These are phyloP conservation scores for Zangia roseola DNA, from an alignment of 768 basidiomycete species.

Conservation along the genomic window DNA sequence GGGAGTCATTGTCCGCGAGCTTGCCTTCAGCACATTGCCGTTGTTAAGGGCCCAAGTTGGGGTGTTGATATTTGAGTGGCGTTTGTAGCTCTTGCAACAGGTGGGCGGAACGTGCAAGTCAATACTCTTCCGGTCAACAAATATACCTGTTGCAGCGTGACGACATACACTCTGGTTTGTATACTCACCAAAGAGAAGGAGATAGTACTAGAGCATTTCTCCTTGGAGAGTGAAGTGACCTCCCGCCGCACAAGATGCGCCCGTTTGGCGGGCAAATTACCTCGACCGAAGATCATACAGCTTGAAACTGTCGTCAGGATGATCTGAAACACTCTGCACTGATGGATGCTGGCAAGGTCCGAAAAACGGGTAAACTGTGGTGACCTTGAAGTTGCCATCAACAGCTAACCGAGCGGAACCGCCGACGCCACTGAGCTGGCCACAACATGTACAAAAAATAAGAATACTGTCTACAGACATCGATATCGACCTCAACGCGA, in stretches of 20 bases:
- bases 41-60: not conserved
- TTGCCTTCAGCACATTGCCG: constrained; percentile 8
- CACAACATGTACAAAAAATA: too few relatives aligned
- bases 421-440: too few relatives aligned
- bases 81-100: constrained; percentile 1
- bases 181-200: constrained; percentile 52
- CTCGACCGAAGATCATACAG: constrained; percentile 67
- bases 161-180: not conserved
- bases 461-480: too few relatives aligned
- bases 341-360: not conserved
- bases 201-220: constrained; percentile 62
- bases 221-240: constrained; percentile 64
- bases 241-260: constrained; percentile 61
- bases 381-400: too few relatives aligned
- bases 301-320: constrained; percentile 45
- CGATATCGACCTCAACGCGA: too few relatives aligned
- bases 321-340: not conserved
- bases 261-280: constrained; percentile 56
- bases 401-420: too few relatives aligned
- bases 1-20: constrained; percentile 14
- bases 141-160: not conserved
- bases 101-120: not conserved
- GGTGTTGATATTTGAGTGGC: too few relatives aligned
- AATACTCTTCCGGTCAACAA: too few relatives aligned
- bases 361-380: too few relatives aligned